Evolutionary conservation across 331 rosid genomes (phyloP), one percentile per base, ranked within the genome.

Genomic region (Ulmus americana): DNA sequence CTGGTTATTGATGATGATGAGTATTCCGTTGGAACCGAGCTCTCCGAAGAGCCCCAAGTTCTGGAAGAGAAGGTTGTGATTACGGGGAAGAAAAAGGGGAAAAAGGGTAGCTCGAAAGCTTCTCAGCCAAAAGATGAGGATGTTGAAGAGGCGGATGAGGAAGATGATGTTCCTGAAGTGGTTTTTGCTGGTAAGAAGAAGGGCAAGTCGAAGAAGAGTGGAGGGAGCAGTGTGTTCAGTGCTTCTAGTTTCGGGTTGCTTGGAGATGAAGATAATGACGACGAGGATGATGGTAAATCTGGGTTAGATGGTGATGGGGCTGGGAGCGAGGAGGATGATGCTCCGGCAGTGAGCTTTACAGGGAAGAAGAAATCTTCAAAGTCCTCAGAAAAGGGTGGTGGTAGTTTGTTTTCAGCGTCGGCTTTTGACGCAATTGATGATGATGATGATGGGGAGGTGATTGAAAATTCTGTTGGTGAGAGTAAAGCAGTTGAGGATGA

Each of bases 151-250:
- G 66, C 49, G 48, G 35, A 43, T 56, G 70, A 42, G 55, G 83
- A 61, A 0, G 83, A 80, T 35, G 87, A 74, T 59, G 81, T 68
- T 35, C 54, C 79, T 6, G 86, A 80, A 47, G 73, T 74, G 69
- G 89, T 64, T 6, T 73, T 89, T 63, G 63, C 79, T 11, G 98
- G 95, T 76, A 91, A 88, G 80, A 88, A 86, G 85, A 83, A 83
- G 73, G 90, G 92, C 13, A 88, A 81, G 67, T 76, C 82, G 13
- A 89, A 92, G 66, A 89, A 87, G 67, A 88, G 91, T 57, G 80
- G 89, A 22, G 85, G 86, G 39, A 83, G 65, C 6, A 77, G 85
- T 66, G 71, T 10, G 64, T 75, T 84, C 64, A 10, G 71, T 76
- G 61, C 81, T 0, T 75, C 90, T 1, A 41, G 81, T 28, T 89